Conservation (phyloP, 345 rosid genomes). For the Rhodamnia rubescens region DNA sequence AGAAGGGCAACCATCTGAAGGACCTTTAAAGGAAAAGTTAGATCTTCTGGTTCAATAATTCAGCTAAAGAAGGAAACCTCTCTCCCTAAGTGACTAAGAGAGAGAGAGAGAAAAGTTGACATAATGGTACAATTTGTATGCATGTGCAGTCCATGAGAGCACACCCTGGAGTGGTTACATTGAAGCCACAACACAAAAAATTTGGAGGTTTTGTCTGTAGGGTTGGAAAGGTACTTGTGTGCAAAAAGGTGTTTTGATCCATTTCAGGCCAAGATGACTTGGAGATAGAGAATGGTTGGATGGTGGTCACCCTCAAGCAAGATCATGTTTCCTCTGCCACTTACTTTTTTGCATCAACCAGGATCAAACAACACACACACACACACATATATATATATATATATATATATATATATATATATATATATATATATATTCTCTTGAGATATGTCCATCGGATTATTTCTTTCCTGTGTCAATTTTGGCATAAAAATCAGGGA, state of each 20-base stretch:
- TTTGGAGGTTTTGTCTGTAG: neutral
- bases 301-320: neutral
- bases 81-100: neutral
- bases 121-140: neutral
- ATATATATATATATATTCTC: too few species aligned
- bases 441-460: neutral
- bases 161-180: neutral
- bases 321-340: conserved; percentile 15
- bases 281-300: conserved; percentile 9
- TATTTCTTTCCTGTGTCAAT: neutral
- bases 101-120: neutral
- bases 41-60: neutral
- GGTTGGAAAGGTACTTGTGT: conserved; percentile 11
- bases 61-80: neutral
- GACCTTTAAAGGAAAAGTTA: neutral
- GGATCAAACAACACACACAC: neutral
- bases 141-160: neutral
- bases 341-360: conserved; percentile 6
- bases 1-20: neutral
- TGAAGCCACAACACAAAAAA: neutral
- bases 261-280: neutral
- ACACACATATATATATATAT: too few species aligned
- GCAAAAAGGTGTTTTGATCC: neutral
- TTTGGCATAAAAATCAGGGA: neutral
- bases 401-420: too few species aligned